Evolutionary conservation across 345 rosid species (phyloP), one percentile per base, ranked within the genome.

Genomic region (Firmiana major): DNA sequence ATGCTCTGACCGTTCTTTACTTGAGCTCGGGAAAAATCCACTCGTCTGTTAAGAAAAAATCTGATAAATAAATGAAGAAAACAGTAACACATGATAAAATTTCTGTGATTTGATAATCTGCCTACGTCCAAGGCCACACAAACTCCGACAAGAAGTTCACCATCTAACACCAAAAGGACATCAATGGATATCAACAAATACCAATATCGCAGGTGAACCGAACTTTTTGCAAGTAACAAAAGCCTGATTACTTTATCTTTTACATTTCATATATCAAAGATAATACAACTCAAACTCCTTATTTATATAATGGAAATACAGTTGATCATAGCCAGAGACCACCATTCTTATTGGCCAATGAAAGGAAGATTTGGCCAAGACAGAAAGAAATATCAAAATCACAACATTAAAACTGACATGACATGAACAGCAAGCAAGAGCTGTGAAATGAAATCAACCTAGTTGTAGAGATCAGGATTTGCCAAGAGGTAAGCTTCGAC

Each of bases 401-500:
- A 46, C 73, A 68, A 26, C 28, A 55, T 55, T 8, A 21, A 7
- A 53, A 55, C 12, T n/a, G n/a, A n/a, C n/a, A 7, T 19, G 21
- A 53, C n/a, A n/a, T n/a, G n/a, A n/a, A n/a, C n/a, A n/a, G n/a
- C n/a, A n/a, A n/a, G n/a, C 59, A 55, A 28, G 5, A 55, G 60
- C 60, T 54, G 3, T 51, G 55, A 51, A 51, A 8, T 21, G 60
- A 55, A 55, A 54, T 3, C 59, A 54, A n/a, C 60, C 5, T 55
- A 22, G 63, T 58, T 22, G 15, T 58, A 58, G 53, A 42, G 46
- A 21, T 71, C 66, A 53, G 88, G 81, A 59, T 87, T 83, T 0
- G 66, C 76, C 43, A 81, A 15, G 38, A 83, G 77, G 70, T 76
- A 78, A 9, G 78, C 83, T 38, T 83, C 84, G 5, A 83, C 76